A percentile compares a stretch with the other conserved stretches of the same genome.
These are phyloP conservation scores for Dryas integrifolia DNA, from an alignment of 331 rosid species.

Conservation along the genomic window DNA sequence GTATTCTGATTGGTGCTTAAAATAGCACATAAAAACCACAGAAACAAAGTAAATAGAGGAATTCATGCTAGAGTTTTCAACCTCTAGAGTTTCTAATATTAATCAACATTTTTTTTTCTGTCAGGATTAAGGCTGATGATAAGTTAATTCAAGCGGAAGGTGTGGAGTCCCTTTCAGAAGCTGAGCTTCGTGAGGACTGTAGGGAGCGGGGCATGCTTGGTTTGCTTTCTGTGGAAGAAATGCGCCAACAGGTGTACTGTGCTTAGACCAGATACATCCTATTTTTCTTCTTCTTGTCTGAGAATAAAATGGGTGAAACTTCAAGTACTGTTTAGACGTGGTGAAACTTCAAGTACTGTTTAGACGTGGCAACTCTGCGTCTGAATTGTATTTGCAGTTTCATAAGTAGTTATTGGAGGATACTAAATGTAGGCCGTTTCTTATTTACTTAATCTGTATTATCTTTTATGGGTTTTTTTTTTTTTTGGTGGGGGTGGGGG, in stretches of 20 bases:
- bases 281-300: neutral
- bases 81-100: neutral
- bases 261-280: neutral
- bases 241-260: constrained; percentile 84
- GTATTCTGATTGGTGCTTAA: neutral
- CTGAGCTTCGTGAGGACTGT: constrained; percentile 88
- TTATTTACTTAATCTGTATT: neutral
- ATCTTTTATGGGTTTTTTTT: neutral
- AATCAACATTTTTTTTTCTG: neutral
- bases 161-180: constrained; percentile 92
- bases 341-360: neutral
- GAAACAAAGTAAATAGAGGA: neutral
- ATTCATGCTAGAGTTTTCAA: neutral
- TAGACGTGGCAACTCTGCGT: neutral
- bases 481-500: neutral
- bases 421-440: neutral
- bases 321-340: neutral
- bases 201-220: constrained; percentile 99
- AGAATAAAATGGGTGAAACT: neutral
- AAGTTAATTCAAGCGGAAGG: constrained; percentile 88
- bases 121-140: constrained; percentile 89
- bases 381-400: neutral
- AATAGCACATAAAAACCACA: neutral
- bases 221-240: constrained; percentile 82
- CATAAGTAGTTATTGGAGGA: neutral